Conservation (phyloP, 768 basidiomycete species). For the Suillus subaureus region DNA sequence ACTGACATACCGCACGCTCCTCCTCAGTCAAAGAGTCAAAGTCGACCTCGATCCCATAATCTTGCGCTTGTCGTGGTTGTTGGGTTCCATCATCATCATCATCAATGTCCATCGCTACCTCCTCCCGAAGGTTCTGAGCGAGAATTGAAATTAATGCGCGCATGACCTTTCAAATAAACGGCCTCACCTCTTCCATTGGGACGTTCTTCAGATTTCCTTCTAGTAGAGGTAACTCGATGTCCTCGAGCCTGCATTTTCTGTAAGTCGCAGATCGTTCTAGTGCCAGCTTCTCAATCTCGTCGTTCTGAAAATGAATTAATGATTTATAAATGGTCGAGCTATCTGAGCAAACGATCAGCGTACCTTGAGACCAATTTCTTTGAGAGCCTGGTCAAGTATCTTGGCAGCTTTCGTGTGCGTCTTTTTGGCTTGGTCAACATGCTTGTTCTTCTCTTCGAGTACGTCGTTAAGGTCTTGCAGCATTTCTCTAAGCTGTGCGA, state of each 20-base stretch:
- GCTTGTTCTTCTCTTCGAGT: slow-evolving; percentile 73
- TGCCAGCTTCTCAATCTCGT: slow-evolving; percentile 87
- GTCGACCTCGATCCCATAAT: slow-evolving; percentile 90
- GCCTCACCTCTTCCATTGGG: slow-evolving; percentile 89
- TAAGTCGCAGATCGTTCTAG: slow-evolving; percentile 87
- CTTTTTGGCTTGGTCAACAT: slow-evolving; percentile 76
- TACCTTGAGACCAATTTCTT: slow-evolving; percentile 85
- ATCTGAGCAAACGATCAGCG: slow-evolving; percentile 26
- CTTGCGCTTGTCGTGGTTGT: slow-evolving; percentile 65
- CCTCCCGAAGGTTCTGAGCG: slow-evolving; percentile 73
- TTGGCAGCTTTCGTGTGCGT: slow-evolving; percentile 69
- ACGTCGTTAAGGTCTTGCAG: slow-evolving; percentile 60
- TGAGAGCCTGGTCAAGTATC: slow-evolving; percentile 81
- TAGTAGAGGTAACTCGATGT: slow-evolving; percentile 79
- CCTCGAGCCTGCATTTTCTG: slow-evolving; percentile 91
- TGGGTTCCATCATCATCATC: slow-evolving; percentile 76
- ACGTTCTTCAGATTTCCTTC: slow-evolving; percentile 82
- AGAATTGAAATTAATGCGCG: slow-evolving; percentile 11
- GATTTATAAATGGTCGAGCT: neutral
- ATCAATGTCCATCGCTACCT: slow-evolving; percentile 91
- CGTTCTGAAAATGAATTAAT: slow-evolving; percentile 50
- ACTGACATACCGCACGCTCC: slow-evolving; percentile 58
- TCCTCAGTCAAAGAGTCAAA: slow-evolving; percentile 76
- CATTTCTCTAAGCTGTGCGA: slow-evolving; percentile 61
- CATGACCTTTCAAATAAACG: neutral